Evolutionary conservation across 371 early-diverging fungal genomes (phyloP), one percentile per base, ranked within the genome.

Genomic region (Rhizomucor miehei): DNA sequence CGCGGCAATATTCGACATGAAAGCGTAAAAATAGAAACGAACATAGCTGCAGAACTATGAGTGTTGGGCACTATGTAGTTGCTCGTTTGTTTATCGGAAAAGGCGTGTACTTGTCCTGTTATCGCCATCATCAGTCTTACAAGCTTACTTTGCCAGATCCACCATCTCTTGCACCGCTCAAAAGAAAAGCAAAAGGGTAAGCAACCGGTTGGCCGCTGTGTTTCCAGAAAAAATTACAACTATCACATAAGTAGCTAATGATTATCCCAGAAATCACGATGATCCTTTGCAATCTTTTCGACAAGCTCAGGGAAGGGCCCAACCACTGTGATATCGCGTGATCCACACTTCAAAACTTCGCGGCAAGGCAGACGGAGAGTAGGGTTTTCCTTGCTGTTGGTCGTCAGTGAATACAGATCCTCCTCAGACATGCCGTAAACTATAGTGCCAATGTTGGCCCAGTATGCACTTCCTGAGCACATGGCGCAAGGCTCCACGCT

Each of bases 401-500:
- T 63, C 9, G 69, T 69, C 24, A 65, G n/a, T 6, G 35, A 34
- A 6, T 55, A 23, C 25, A 69, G 54, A 16, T 63, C 36, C 1
- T 54, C 38, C 35, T 66, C 69, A 10, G 66, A 44, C 24, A 63
- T 62, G 14, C 57, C 66, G 49, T 55, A 66, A 0, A 66, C 62
- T n/a, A 63, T 48, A 2, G 54, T 52, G 14, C 70, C 70, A 38
- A 69, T 66, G 17, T 44, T 54, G 19, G 67, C 59, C 67, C 67
- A 70, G 37, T 63, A 64, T 37, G 57, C 57, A n/a, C 51, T 58
- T 2, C 62, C 66, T 8, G 67, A 47, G 17, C 67, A 66, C 64
- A 66, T 70, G 36, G 56, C 61, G 34, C 71, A 70, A 17, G 71
- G 63, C 21, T 70, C 71, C 37, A 69, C 67, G 17, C 56, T 64